Evolutionary conservation across 1,139 yeast species (phyloP), one percentile per base, ranked within the genome.

Genomic region (Barnettozyma hawaiiensis): DNA sequence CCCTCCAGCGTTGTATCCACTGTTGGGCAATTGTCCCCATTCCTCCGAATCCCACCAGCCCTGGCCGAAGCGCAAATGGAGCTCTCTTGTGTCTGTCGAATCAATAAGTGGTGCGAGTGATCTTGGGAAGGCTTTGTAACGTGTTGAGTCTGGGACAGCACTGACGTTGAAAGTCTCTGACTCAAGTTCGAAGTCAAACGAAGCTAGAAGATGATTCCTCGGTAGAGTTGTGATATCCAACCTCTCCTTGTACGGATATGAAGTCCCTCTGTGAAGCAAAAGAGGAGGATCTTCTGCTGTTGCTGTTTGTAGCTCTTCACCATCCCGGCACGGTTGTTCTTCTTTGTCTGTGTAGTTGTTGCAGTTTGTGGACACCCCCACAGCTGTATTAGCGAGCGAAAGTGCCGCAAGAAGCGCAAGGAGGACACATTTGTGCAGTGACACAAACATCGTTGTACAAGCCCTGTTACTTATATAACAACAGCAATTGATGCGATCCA

Each of bases 11-110:
- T 65, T 68, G 11, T 63, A 58, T 0, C 99, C 99, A 52, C 77
- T 66, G 39, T 69, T 66, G 0, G 97, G 97, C 40, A 86, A 70
- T 38, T 72, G 67, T 0, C 98, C 98, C 95, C 97, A 92, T 7
- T 75, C 67, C 47, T 84, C 86, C 0, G 90, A 70, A 57, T 92
- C 96, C 95, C 97, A 92, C 82, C 92, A 85, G 1, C 98, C 99
- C 60, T 87, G 95, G 2, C 95, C 78, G 60, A 94, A 90, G 40
- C 97, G 66, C 46, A 92, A 66, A 60, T 86, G 96, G 40, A 94
- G 67, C 53, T 86, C 92, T 44, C 85, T 69, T 0, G 95, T 76
- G 47, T 75, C 71, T 2, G 95, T 75, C 12, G 73, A 65, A 35
- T 76, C 80, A 20, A 94, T 59, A 7, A 92, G 72, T 31, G 95